Evolutionary conservation across 116 monocot species (phyloP).

Genomic region (Trichopus zeylanicus): DNA sequence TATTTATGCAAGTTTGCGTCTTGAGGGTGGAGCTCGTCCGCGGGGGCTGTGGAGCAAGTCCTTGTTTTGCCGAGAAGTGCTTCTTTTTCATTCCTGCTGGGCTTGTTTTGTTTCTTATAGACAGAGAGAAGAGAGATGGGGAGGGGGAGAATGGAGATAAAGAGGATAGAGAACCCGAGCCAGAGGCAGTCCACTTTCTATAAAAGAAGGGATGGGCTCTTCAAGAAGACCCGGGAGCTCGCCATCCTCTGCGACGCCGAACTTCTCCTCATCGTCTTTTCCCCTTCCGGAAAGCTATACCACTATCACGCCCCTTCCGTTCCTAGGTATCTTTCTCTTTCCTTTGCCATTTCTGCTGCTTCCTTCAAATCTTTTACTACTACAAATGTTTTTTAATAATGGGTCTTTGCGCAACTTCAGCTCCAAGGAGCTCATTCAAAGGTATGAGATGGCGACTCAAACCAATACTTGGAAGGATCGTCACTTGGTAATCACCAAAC

Average conservation of each 20-base stretch:
- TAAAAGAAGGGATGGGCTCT: constrained; percentile 74
- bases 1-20: constrained; percentile 8
- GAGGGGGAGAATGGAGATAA: constrained; percentile 61
- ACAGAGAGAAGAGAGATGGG: not conserved
- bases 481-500: constrained; percentile 15
- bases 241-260: constrained; percentile 56
- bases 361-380: not conserved
- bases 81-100: not conserved
- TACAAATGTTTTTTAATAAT: not conserved
- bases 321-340: no score
- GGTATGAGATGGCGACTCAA: constrained; percentile 44
- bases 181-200: constrained; percentile 81
- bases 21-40: no score
- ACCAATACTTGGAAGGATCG: constrained; percentile 32
- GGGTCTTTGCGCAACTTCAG: constrained; percentile 5
- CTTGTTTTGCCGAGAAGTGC: no score
- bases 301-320: constrained; percentile 49
- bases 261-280: constrained; percentile 67
- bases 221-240: constrained; percentile 72
- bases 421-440: constrained; percentile 35
- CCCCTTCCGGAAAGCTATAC: constrained; percentile 64
- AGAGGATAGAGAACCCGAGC: constrained; percentile 59
- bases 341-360: not conserved
- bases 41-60: no score
- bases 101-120: not conserved